phyloP scores from a whole-genome alignment of 1,284 basidiomycete genomes.

The Cryptococcus hybrid region DNA sequence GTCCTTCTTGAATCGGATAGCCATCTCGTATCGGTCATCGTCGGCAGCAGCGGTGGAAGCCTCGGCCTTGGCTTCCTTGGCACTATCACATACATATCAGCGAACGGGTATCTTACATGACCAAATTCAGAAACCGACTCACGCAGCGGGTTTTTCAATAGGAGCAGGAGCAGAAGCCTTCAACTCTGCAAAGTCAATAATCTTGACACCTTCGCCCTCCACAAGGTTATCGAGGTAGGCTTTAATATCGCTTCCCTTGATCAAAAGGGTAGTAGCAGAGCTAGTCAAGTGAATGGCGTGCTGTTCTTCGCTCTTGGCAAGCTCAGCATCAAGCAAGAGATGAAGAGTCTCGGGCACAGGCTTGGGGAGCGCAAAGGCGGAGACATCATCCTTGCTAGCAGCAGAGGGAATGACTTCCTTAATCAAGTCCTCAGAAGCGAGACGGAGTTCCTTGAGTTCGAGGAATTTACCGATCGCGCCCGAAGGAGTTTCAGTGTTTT shows the following conservation, averaged over 20 bases:
- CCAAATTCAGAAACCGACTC: not conserved
- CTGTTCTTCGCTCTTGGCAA: constrained; percentile 58
- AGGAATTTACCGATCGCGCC: constrained; percentile 75
- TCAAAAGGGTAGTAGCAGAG: constrained; percentile 67
- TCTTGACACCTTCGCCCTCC: constrained; percentile 31
- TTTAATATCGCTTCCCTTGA: constrained; percentile 71
- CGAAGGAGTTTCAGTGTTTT: constrained; percentile 74
- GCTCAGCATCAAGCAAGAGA: constrained; percentile 73
- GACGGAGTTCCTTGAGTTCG: constrained; percentile 81
- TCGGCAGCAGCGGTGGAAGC: constrained; percentile 49
- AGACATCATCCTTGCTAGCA: constrained; percentile 83
- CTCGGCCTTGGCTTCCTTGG: constrained; percentile 15
- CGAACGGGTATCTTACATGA: not conserved
- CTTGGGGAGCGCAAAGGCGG: constrained; percentile 68
- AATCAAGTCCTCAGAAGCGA: constrained; percentile 85
- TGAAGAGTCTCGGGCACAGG: constrained; percentile 72
- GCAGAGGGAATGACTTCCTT: constrained; percentile 69
- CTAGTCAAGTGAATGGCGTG: constrained; percentile 75
- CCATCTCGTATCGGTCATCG: constrained; percentile 84
- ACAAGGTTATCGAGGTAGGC: constrained; percentile 66
- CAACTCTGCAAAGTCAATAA: constrained; percentile 70
- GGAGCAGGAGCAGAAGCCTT: constrained; percentile 50
- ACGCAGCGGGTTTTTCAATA: constrained; percentile 14
- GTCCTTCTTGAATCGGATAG: constrained; percentile 91
- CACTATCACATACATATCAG: constrained; percentile 9